A percentile compares a stretch with the other conserved stretches of the same genome.
Conservation (phyloP, 768 basidiomycete genomes). For the Tricholomella constricta region DNA sequence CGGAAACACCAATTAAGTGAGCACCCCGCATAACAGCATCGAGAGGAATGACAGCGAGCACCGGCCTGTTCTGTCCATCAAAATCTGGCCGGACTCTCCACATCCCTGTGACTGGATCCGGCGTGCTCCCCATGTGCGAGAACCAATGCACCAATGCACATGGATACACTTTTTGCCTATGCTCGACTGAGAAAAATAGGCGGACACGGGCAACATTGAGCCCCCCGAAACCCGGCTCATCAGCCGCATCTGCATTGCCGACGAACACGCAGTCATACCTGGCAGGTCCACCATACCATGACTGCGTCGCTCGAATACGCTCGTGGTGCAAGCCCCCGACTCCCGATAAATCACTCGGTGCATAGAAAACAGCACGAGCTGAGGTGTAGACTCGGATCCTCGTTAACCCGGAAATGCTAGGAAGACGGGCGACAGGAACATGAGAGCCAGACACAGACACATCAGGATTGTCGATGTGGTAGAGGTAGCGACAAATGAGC, state of each 20-base stretch:
- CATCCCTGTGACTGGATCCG: conserved; percentile 19
- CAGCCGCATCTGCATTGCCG: not conserved
- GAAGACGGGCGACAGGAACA: conserved; percentile 7
- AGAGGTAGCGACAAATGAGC: conserved; percentile 27
- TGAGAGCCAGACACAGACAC: conserved; percentile 6
- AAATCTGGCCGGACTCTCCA: conserved; percentile 33
- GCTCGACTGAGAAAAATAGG: not conserved
- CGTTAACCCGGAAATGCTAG: conserved; percentile 3
- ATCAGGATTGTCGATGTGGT: conserved; percentile 21
- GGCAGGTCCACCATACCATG: conserved; percentile 22
- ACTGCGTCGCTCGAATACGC: conserved; percentile 26
- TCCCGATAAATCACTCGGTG: conserved; percentile 23
- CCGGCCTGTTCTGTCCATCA: not conserved
- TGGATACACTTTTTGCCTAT: not conserved
- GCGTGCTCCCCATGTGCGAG: conserved; percentile 16
- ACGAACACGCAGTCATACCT: conserved; percentile 21
- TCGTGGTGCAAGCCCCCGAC: conserved; percentile 23
- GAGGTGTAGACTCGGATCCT: conserved; percentile 24
- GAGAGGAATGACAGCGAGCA: conserved; percentile 24
- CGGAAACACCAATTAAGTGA: conserved; percentile 31
- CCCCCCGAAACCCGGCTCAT: not conserved
- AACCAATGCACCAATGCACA: conserved; percentile 30
- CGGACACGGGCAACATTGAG: conserved; percentile 4
- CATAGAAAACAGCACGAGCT: conserved; percentile 27
- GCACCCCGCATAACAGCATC: conserved; percentile 28